Evolutionary conservation across 1,284 basidiomycete species (phyloP), one percentile per base, ranked within the genome.

Genomic region (Stygiomarasmius scandens): DNA sequence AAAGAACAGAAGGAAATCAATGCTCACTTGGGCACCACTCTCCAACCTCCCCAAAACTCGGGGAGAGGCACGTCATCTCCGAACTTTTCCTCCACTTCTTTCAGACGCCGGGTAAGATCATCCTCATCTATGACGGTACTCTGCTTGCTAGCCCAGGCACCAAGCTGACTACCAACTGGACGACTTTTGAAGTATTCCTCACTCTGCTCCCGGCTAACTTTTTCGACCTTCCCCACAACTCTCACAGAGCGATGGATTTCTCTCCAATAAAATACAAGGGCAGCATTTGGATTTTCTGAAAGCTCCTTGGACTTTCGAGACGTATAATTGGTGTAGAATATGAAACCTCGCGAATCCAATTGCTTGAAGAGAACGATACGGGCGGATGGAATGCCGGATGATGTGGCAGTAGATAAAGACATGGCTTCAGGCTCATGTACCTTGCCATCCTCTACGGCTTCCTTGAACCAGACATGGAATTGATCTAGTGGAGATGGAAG

Each of bases 261-360:
- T 53, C 86, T 79, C 97, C 96, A 99, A 77, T 96, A 98, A 68
- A 98, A 93, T 5, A 89, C 87, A 22, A 96, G 77, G 1, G 93
- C 86, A 0, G 91, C 94, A 66, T 88, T 80, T 0, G 92, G 90
- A 67, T 95, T 96, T 43, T 75, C 80, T 2, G 72, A 61, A 46
- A 99, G 79, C 72, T 98, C 97, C 34, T 75, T 70, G 1, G 92
- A 93, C 75, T 99, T 99, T 61, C 96, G 85, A 19, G 94, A 96
- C 36, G 83, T 83, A 78, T 99, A 99, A 77, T 99, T 99, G 36
- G 95, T 96, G 81, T 86, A 99, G 77, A 98, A 98, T 55, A 96
- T 84, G 75, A 99, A 98, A 36, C 96, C 95, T 51, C 78, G 82
- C 23, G 79, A 69, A 74, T 96, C 92, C 66, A 93, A 85, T 66